Evolutionary conservation across 2,329 filamentous ascomycete species (phyloP), one percentile per base, ranked within the genome.

Genomic region (Fusarium agapanthi): DNA sequence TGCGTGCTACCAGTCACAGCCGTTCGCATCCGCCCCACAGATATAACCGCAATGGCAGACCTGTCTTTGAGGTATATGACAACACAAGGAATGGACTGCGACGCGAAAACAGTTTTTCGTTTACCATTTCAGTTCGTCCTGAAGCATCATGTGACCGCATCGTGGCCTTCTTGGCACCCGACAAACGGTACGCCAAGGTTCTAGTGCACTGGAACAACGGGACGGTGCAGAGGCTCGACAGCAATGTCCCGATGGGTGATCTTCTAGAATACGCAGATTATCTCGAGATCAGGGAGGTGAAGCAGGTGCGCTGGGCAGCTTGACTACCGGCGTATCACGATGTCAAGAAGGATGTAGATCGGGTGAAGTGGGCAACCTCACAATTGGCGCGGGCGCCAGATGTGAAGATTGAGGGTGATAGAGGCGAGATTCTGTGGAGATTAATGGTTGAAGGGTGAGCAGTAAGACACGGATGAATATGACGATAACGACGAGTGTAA

Each of bases 121-220:
- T 75, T 47, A 50, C 57, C 51, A 67, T 80, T 37, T 67, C 73
- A 22, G 59, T 80, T 12, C 43, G 67, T 10, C 43, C 61, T n/a
- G 48, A 24, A 13, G 60, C 73, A 18, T 71, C 65, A n/a, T 61
- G 67, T 41, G 48, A 59, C 12, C 73, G 69, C 51, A 60, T 80
- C 53, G 55, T 73, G 37, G 59, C 60, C 20, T 72, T 76, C 59
- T 72, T 80, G 30, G 75, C 69, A 20, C 74, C 76, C 28, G 76
- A 79, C 50, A 51, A 55, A 53, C 61, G 50, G 18, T 50, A 61
- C 12, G 63, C 74, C 67, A 77, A 75, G 62, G 76, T 80, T 7
- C 14, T 77, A 32, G 78, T 81, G 35, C 72, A 73, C 41, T 81
- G 79, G 80, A 43, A 65, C 18, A 67, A 78, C 56, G 78, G 75